These are phyloP conservation scores for Spathaspora sp. DNA, from an alignment of 805 yeast species.

Conservation along the genomic window DNA sequence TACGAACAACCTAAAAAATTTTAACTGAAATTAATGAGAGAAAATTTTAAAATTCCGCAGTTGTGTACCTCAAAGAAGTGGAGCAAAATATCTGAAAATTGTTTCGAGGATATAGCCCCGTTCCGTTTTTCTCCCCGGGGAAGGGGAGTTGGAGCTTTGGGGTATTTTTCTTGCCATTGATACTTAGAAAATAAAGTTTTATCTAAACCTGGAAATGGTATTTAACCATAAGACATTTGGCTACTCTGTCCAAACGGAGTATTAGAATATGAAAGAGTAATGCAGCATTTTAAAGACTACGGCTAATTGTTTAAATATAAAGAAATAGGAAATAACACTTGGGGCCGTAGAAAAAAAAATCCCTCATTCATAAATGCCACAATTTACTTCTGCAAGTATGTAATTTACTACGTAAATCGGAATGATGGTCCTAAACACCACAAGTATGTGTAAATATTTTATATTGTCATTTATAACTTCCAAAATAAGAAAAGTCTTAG, in stretches of 20 bases:
- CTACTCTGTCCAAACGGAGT: too few relatives aligned
- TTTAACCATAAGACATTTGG: too few relatives aligned
- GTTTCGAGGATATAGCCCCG: neutral
- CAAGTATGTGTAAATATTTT: neutral
- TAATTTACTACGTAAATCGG: neutral
- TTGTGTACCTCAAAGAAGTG: neutral
- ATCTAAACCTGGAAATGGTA: too few relatives aligned
- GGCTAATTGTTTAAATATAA: too few relatives aligned
- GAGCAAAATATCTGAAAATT: neutral
- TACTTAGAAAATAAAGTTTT: too few relatives aligned
- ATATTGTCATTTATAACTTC: neutral
- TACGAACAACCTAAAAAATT: neutral
- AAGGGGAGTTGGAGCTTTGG: neutral
- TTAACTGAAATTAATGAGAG: neutral
- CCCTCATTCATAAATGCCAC: neutral
- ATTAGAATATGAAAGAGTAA: too few relatives aligned
- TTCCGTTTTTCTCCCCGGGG: neutral
- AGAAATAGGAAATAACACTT: neutral
- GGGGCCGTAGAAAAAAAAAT: neutral
- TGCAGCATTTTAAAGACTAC: too few relatives aligned
- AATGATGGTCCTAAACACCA: neutral
- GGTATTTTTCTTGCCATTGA: too few relatives aligned
- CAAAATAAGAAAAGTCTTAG: neutral
- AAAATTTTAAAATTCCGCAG: neutral
- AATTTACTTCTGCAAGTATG: neutral